Evolutionary conservation across 352 stramenopile genomes (phyloP), one percentile per base, ranked within the genome.

Genomic region (Phytophthora fragariaefolia): DNA sequence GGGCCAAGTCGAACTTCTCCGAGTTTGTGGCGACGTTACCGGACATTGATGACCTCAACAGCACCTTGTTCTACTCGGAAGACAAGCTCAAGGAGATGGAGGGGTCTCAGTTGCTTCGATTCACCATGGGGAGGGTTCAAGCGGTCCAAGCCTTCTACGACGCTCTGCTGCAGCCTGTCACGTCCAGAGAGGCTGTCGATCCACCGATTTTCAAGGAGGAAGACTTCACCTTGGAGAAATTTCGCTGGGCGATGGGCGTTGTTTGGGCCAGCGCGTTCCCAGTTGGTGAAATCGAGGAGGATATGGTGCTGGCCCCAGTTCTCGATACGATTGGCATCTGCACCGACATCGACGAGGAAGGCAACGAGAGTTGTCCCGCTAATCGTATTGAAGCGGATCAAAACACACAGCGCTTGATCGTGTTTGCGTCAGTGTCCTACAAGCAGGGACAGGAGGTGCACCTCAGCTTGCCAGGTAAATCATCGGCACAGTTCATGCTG

Each of bases 171-270:
- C 54, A 63, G 13, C 78, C 78, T 1, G 45, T 83, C 32, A 87
- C 78, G 1, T 80, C 78, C 3, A 36, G 6, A 4, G 57, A 67
- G 53, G 78, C 71, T 5, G 60, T 87, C 9, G 58, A 84, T 13
- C 78, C 78, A 0, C 78, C 78, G 12, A 66, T 87, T 20, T 87
- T 87, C n/a, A 52, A 71, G 6, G n/a, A 67, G 17, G 36, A 76
- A 32, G 64, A 76, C n/a, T 87, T 87, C 47, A 83, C 78, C 13
- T 51, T 78, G 15, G 68, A 80, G 10, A 58, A 69, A 26, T 87
- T 87, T 27, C 66, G 58, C 7, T 87, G 76, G 76, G 78, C 78
- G 0, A 74, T 87, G 63, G 73, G 76, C 3, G 52, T 84, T 23
- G 66, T 87, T 3, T 87, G 78, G 78, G 58, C 73, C 4, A 71